A percentile compares a stretch with the other conserved stretches of the same genome.
Evolutionary conservation across 768 basidiomycete genomes (phyloP).

Genomic region (Leccinum ochraceum): DNA sequence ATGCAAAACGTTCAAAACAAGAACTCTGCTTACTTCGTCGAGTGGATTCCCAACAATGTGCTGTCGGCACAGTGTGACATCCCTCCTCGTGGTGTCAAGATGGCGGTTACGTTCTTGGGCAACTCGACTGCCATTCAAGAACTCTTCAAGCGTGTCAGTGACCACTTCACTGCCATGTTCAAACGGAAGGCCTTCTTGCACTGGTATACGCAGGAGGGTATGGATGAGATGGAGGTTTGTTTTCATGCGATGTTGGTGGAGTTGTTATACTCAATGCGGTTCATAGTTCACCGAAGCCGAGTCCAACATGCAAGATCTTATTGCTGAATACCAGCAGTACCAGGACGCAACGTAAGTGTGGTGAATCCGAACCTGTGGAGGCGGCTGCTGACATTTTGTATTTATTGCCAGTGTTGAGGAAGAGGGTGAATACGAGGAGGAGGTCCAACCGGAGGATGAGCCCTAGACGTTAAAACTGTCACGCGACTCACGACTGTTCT

Average conservation of each 20-base stretch:
- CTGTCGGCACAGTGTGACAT: conserved; percentile 98
- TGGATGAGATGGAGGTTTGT: conserved; percentile 94
- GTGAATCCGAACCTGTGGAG: not conserved
- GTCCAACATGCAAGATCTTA: conserved; percentile 98
- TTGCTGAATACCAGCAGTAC: conserved; percentile 97
- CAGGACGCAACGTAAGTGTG: conserved; percentile 87
- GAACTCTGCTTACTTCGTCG: conserved; percentile 97
- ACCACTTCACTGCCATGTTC: conserved; percentile 99
- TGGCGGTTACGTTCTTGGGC: conserved; percentile 97
- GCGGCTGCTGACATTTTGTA: conserved; percentile 11
- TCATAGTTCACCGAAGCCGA: conserved; percentile 92
- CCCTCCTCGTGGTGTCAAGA: conserved; percentile 91
- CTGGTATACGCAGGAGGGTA: conserved; percentile 99
- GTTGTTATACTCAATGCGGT: conserved; percentile 2
- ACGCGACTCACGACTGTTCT: conserved; percentile 21
- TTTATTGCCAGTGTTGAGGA: conserved; percentile 66
- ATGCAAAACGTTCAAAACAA: conserved; percentile 98
- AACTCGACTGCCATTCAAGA: conserved; percentile 98
- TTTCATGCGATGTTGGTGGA: not conserved
- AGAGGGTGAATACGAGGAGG: conserved; percentile 89
- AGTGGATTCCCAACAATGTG: conserved; percentile 99
- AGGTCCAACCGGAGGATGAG: conserved; percentile 61
- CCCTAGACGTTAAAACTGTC: conserved; percentile 37
- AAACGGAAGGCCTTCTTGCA: conserved; percentile 98
- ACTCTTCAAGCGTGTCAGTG: conserved; percentile 97